These are phyloP conservation scores for Pseudonitzschia pungens DNA, from an alignment of 108 stramenopile species.

Conservation along the genomic window DNA sequence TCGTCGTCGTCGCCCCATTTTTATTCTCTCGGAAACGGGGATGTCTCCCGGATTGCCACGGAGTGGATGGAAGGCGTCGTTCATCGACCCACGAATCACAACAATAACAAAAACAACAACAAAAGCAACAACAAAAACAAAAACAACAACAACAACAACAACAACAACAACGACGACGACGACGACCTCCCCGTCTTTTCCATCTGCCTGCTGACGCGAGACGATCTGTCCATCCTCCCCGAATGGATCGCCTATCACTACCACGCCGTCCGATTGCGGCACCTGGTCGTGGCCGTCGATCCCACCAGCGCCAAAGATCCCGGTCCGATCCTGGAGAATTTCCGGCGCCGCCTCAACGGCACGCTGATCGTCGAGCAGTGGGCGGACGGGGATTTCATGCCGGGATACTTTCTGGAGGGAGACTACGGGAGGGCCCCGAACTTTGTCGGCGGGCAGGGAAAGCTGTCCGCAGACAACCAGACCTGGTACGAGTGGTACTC, in stretches of 20 bases:
- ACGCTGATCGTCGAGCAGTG: slow-evolving; percentile 14
- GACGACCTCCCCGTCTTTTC: slow-evolving; percentile 15
- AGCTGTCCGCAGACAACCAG: neutral
- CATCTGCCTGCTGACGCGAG: slow-evolving; percentile 46
- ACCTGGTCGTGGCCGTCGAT: slow-evolving; percentile 56
- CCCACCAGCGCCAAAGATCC: slow-evolving; percentile 11
- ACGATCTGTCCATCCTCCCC: slow-evolving; percentile 41
- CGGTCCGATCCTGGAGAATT: neutral
- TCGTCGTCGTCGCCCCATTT: no score
- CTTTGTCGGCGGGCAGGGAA: neutral
- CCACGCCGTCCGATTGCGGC: slow-evolving; percentile 31
- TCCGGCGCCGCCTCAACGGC: neutral
- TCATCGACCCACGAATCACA: no score
- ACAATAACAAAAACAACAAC: neutral
- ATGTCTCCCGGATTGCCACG: no score
- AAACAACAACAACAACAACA: neutral
- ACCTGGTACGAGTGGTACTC: slow-evolving; percentile 2
- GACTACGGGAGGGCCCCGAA: slow-evolving; percentile 5
- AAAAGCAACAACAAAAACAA: neutral
- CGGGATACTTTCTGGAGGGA: slow-evolving; percentile 31
- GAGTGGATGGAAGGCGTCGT: no score
- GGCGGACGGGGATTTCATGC: slow-evolving; percentile 39
- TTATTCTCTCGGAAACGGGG: no score
- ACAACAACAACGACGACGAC: neutral
- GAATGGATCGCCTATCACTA: slow-evolving; percentile 69